phyloP scores from a whole-genome alignment of 148 eudicot genomes.

The Gaultheria prostrata region DNA sequence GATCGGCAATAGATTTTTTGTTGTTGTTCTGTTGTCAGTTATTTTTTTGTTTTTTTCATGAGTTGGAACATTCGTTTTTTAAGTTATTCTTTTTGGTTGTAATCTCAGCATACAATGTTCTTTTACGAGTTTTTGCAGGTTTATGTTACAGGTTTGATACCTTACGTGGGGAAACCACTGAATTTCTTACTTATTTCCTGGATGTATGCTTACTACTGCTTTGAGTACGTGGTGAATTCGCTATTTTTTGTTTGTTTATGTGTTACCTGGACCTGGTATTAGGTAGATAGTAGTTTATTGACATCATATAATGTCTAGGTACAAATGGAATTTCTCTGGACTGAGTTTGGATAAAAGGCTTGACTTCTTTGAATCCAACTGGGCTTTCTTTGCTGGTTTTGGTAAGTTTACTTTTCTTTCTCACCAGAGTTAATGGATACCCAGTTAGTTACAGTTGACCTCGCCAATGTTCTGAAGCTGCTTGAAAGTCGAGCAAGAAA shows the following conservation, averaged over 20 bases:
- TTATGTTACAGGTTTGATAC: slow-evolving; percentile 68
- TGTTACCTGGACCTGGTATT: slow-evolving; percentile 9
- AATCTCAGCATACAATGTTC: slow-evolving; percentile 9
- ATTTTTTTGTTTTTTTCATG: neutral
- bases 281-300: slow-evolving; percentile 15
- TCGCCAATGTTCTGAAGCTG: neutral
- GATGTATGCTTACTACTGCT: slow-evolving; percentile 98
- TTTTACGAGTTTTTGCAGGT: slow-evolving; percentile 49
- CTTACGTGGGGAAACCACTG: slow-evolving; percentile 67
- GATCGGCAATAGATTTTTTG: no score
- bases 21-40: neutral
- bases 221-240: slow-evolving; percentile 67
- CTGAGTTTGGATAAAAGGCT: slow-evolving; percentile 81
- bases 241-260: neutral
- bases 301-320: slow-evolving; percentile 42
- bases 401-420: slow-evolving; percentile 43
- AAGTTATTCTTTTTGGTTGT: neutral
- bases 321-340: slow-evolving; percentile 95
- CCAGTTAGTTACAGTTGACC: neutral
- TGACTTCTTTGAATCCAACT: slow-evolving; percentile 92
- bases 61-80: neutral
- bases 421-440: neutral
- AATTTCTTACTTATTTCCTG: slow-evolving; percentile 86
- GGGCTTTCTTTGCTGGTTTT: slow-evolving; percentile 98
- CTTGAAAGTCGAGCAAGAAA: neutral